Evolutionary conservation across 1,284 basidiomycete species (phyloP).

Genomic region (Lignosus rhinocerotis): DNA sequence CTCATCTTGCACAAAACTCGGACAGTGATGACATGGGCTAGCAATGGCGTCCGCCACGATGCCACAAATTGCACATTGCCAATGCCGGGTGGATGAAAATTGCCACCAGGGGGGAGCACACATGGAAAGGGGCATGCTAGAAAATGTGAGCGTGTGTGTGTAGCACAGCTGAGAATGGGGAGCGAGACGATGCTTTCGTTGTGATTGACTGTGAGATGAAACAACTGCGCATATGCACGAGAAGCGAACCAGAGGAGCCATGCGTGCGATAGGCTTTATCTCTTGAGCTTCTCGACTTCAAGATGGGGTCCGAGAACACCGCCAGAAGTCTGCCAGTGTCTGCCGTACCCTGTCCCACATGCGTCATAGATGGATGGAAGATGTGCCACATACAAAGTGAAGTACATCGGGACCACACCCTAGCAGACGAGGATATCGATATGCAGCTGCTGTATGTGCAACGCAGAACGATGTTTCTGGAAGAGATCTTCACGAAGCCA

Average conservation of each 20-base stretch:
- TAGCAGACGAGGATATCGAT: neutral
- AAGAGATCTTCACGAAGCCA: neutral
- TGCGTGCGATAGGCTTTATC: neutral
- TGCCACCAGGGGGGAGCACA: neutral
- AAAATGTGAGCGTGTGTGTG: neutral
- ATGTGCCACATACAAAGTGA: neutral
- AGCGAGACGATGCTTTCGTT: neutral
- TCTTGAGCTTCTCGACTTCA: neutral
- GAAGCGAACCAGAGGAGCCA: neutral
- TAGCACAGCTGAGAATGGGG: neutral
- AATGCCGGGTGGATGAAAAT: neutral
- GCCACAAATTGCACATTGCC: neutral
- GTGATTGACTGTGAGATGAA: neutral
- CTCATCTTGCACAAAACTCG: neutral
- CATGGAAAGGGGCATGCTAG: neutral
- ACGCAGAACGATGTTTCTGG: neutral
- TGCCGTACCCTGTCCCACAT: neutral
- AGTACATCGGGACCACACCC: neutral
- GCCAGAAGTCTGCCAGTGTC: slow-evolving; percentile 9
- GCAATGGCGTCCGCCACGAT: neutral
- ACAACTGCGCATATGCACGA: neutral
- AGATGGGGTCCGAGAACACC: slow-evolving; percentile 8
- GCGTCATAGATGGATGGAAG: slow-evolving; percentile 1
- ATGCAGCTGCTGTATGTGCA: neutral
- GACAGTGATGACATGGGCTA: neutral